Base-by-base conservation (phyloP, 495 filamentous ascomycete genomes). In the Achaetomiella virescens region DNA sequence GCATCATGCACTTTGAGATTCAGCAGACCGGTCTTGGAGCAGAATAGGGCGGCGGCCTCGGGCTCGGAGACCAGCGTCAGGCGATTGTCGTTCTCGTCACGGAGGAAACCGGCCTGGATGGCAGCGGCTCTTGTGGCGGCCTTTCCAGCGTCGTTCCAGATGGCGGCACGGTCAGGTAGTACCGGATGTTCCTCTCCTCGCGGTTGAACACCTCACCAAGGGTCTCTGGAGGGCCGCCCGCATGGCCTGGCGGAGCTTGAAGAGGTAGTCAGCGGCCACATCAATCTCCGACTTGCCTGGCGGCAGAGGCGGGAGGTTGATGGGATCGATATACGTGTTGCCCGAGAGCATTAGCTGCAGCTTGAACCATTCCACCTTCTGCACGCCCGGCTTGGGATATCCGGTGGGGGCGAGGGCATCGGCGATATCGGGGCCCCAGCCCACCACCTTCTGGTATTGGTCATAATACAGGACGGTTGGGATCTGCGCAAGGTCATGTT, bases 351-450 rank as follows among this genome's bases (percentile, higher is more conserved):
- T 88, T 42, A 88, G 76, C 72, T 88, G 85, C 21, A 87, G 78
- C 73, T 88, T 88, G 76, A 88, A 87, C 85, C 85, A 88, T 62
- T 88, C 85, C 8, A 88, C 84, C 71, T 87, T 88, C 63, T 88
- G 84, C 55, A 88, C 84, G 55, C 84, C 84, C 9, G 83, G 83
- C 72, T 87, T 88, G 50, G 84, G 85, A 67, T 87, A 87, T 48
- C 85, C 85, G 29, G 85, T 87, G 25, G 85, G 85, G 42, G 84
- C 84, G 49, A 88, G 73, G 42, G 84, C 85, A 69, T 88, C 85
- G 29, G 85, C 84, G 57, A 88, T 87, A 70, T 88, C 85, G 47
- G 84, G 84, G 43, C 85, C 85, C 85, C 85, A 88, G 60, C 85
- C 85, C 5, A 88, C 84, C 49, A 88, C 84, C 65, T 88, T 86